Base-by-base conservation (phyloP, 768 basidiomycete species). In the Suillus americanus region DNA sequence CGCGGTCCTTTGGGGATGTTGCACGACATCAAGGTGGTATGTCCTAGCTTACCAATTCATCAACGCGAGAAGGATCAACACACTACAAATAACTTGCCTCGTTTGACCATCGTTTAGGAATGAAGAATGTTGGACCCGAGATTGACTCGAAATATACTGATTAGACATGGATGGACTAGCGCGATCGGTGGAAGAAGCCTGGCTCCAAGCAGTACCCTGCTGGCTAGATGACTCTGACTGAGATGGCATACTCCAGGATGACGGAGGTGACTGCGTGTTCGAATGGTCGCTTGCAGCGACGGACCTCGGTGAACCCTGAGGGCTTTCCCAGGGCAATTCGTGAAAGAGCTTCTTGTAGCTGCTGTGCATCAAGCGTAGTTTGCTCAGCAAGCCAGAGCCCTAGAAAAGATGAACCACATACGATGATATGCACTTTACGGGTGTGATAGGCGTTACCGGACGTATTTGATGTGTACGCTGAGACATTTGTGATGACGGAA, bases 21-120 rank as follows among this genome's bases (percentile, higher is more conserved):
- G 95, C 33, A 95, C 84, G 65, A 96, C 86, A 72, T 92, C 88
- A 20, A 97, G 87, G 56, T 89, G 85, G 74, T 95, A 97, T 1
- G 86, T 80, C 76, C 88, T 88, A 70, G 67, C 64, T 60, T 54
- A 55, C 35, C 67, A 37, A 63, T 37, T 53, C 62, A 64, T 76
- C 59, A 74, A 70, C 62, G 53, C 55, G 57, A 53, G 46, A 62
- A 67, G 48, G 55, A 35, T 51, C 62, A 46, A 38, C 51, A 68
- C 60, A 64, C 60, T 61, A 57, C 66, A 64, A 69, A 62, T 61
- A 61, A 72, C 77, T 69, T 75, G 86, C 88, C 85, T 84, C 62
- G 78, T 81, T 66, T 82, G 84, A 62, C 82, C 76, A 62, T 86
- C 83, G 25, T 84, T 77, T 43, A 89, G 77, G 62, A 89, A 81